A percentile compares a stretch with the other conserved stretches of the same genome.
These are phyloP conservation scores for Hyphopichia fennica DNA, from an alignment of 1,139 yeast genomes.

Conservation along the genomic window DNA sequence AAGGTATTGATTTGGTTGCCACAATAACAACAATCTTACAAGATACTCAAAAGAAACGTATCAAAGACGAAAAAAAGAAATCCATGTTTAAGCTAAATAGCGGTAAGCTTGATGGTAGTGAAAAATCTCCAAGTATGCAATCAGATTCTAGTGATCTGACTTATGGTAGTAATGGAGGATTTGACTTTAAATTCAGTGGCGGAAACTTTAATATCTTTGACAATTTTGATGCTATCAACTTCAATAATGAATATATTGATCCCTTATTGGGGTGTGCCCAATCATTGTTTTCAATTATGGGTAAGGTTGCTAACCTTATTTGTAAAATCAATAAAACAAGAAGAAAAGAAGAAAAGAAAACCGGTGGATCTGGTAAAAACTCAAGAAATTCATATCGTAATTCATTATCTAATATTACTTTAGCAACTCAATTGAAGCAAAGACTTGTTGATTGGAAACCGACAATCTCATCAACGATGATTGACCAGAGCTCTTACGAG, in stretches of 20 bases:
- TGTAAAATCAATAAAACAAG: slow-evolving; percentile 43
- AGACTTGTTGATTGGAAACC: slow-evolving; percentile 59
- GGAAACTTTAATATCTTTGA: slow-evolving; percentile 27
- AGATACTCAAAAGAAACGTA: slow-evolving; percentile 8
- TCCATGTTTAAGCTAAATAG: slow-evolving; percentile 6
- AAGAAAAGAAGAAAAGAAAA: slow-evolving; percentile 13
- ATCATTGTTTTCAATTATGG: slow-evolving; percentile 60
- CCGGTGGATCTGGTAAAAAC: background rate
- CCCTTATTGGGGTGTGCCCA: slow-evolving; percentile 70
- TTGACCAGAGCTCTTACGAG: slow-evolving; percentile 24
- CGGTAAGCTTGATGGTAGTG: slow-evolving; percentile 6
- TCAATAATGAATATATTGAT: slow-evolving; percentile 47
- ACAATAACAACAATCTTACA: slow-evolving; percentile 36
- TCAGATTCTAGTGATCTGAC: slow-evolving; percentile 30
- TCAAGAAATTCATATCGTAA: slow-evolving; percentile 21
- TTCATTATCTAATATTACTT: slow-evolving; percentile 49
- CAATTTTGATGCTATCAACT: slow-evolving; percentile 28
- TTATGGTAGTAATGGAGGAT: slow-evolving; percentile 6
- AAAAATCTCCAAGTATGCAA: slow-evolving; percentile 19
- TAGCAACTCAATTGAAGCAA: slow-evolving; percentile 54
- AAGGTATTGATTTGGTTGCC: slow-evolving; percentile 44
- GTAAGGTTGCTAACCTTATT: slow-evolving; percentile 59
- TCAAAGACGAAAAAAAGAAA: slow-evolving; percentile 5
- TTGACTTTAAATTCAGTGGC: slow-evolving; percentile 10
- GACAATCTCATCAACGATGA: slow-evolving; percentile 34